Evolutionary conservation across 495 filamentous ascomycete species (phyloP), one percentile per base, ranked within the genome.

Genomic region (Corynascus novoguineensis): DNA sequence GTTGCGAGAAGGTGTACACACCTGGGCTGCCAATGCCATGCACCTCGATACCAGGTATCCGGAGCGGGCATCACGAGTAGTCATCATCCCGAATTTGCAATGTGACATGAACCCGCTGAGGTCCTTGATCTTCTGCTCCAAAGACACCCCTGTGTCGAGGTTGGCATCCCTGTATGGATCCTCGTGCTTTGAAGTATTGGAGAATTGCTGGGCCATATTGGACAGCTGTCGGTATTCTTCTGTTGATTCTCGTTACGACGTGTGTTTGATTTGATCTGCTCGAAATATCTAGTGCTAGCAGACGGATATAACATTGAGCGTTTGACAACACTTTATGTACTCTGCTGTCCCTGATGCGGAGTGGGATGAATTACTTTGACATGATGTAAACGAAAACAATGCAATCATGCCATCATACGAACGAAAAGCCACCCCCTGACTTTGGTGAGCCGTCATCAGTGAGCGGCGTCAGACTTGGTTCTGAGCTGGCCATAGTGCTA

Each of bases 1-100:
- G 29, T 5, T 5, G 29, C 29, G 29, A 10, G 29, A 10, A 31
- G 29, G 29, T 31, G 17, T 22, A 10, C 72, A 45, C 76, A 92
- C 91, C 74, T 85, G 86, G n/a, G 79, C 91, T 22, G 90, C 89
- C 11, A 96, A 65, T 2, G 89, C 89, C 92, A 97, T 97, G 71
- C 89, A 93, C 54, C 92, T 77, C 12, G 86, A 92, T 11, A 85
- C 82, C 21, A 97, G 72, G 27, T 82, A 74, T 8, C 82, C 83
- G 14, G 71, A 76, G 22, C 65, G 58, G 2, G 73, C 71, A 25
- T 89, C 83, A 24, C 81, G 76, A 12, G 84, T 87, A 21, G 84
- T 85, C 66, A 87, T 85, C 73, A 87, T 82, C 71, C 90, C 88
- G 69, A 90, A 96, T 71, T 93, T 93, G 72, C 78, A 75, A 35